Conservation (phyloP, 768 basidiomycete genomes). For the Termitomyces sp. region DNA sequence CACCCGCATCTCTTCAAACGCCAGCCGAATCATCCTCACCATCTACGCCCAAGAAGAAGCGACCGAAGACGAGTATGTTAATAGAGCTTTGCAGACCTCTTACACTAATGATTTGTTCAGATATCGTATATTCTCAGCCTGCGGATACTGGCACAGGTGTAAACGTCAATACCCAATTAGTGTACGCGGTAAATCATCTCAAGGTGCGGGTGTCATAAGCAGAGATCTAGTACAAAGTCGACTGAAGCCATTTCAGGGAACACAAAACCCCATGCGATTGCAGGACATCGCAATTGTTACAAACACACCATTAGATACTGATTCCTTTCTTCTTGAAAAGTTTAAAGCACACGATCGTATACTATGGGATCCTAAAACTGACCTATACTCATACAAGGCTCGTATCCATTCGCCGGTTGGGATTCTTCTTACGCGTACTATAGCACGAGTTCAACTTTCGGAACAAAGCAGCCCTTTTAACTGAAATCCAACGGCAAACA, state of each 20-base stretch:
- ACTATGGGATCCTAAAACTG: conserved; percentile 75
- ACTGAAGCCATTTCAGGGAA: conserved; percentile 32
- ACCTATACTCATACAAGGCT: conserved; percentile 84
- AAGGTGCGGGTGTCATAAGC: conserved; percentile 43
- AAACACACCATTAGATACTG: conserved; percentile 70
- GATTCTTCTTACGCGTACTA: background rate
- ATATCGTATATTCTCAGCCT: conserved; percentile 81
- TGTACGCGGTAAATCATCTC: conserved; percentile 77
- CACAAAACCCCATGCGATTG: conserved; percentile 77
- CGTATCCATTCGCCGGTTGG: conserved; percentile 12
- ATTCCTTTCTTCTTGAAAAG: conserved; percentile 66
- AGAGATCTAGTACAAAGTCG: conserved; percentile 2
- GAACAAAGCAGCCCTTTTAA: conserved; percentile 77
- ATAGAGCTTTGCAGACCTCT: conserved; percentile 8
- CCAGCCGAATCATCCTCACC: conserved; percentile 17
- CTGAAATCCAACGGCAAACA: conserved; percentile 82
- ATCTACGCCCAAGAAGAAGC: conserved; percentile 48
- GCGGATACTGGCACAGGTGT: conserved; percentile 77
- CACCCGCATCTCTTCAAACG: conserved; percentile 14
- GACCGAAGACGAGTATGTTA: conserved; percentile 60
- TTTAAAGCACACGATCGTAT: conserved; percentile 82
- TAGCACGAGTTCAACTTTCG: conserved; percentile 88
- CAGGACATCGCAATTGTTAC: conserved; percentile 85
- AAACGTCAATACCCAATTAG: conserved; percentile 83
- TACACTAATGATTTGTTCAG: conserved; percentile 28